Evolutionary conservation across 768 basidiomycete species (phyloP).

Genomic region (Leccinum uliginosum): DNA sequence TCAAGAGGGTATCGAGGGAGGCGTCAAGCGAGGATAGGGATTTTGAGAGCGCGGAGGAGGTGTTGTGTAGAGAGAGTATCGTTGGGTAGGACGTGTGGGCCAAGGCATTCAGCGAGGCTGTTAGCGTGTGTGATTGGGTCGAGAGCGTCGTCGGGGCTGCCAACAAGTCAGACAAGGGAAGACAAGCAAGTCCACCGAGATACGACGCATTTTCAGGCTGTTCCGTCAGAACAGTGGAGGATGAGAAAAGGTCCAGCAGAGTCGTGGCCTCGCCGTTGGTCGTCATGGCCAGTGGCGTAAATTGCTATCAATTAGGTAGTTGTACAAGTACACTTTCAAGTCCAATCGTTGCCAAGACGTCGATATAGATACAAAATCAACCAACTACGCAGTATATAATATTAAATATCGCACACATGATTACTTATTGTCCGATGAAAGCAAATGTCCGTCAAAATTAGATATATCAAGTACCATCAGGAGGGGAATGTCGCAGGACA

Average conservation of each 20-base stretch:
- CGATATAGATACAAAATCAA: constrained; percentile 17
- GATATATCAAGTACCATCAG: background rate
- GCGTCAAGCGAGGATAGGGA: constrained; percentile 72
- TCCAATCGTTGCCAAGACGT: constrained; percentile 2
- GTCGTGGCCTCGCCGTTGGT: constrained; percentile 20
- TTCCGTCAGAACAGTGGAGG: constrained; percentile 12
- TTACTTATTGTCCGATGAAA: background rate
- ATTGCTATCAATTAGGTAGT: background rate
- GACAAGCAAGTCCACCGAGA: constrained; percentile 58
- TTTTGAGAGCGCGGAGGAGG: constrained; percentile 65
- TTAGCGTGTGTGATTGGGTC: constrained; percentile 82
- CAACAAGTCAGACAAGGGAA: constrained; percentile 64
- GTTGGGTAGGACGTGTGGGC: constrained; percentile 91
- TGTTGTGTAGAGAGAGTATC: constrained; percentile 82
- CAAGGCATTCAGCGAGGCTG: constrained; percentile 83
- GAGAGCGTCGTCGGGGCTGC: constrained; percentile 72
- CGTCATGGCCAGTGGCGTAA: constrained; percentile 15
- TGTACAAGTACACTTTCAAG: background rate
- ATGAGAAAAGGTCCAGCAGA: constrained; percentile 26
- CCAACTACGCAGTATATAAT: background rate
- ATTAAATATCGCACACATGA: background rate
- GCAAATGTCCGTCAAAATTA: constrained; percentile 1
- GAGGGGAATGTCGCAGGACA: background rate
- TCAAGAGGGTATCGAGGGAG: constrained; percentile 67
- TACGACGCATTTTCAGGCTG: constrained; percentile 41